Evolutionary conservation across 805 yeast genomes (phyloP).

Genomic region (Cyberlindnera suaveolens): DNA sequence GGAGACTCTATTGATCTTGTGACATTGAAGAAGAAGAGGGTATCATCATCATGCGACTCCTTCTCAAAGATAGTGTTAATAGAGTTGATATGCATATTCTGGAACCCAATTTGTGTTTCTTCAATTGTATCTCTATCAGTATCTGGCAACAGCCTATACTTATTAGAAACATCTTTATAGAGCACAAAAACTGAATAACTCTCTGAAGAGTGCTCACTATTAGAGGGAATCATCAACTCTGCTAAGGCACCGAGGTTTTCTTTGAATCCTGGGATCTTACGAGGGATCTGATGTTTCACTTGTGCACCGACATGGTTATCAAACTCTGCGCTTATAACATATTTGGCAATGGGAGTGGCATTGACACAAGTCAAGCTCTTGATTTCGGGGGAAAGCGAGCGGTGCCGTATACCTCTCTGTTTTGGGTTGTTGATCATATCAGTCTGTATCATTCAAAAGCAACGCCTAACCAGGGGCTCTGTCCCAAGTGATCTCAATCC

Average conservation of each 20-base stretch:
- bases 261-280: constrained; percentile 30
- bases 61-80: constrained; percentile 20
- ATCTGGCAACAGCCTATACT: constrained; percentile 18
- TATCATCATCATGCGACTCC: constrained; percentile 22
- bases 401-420: neutral
- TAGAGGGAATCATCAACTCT: constrained; percentile 58
- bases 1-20: constrained; percentile 42
- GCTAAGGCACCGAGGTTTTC: constrained; percentile 34
- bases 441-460: too few relatives aligned
- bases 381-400: constrained; percentile 1
- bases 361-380: constrained; percentile 4
- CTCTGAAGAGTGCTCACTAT: constrained; percentile 47
- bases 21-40: constrained; percentile 50
- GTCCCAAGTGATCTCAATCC: too few relatives aligned
- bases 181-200: constrained; percentile 54
- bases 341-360: constrained; percentile 37
- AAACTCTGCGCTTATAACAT: constrained; percentile 68
- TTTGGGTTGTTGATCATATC: too few relatives aligned
- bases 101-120: constrained; percentile 7
- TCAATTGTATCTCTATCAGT: constrained; percentile 14
- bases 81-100: constrained; percentile 9
- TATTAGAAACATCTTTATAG: constrained; percentile 30
- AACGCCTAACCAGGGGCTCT: too few relatives aligned
- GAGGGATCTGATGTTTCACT: constrained; percentile 55
- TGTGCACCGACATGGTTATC: constrained; percentile 72